Base-by-base conservation (phyloP, 768 basidiomycete species). In the Sporobolomyces pararoseus region DNA sequence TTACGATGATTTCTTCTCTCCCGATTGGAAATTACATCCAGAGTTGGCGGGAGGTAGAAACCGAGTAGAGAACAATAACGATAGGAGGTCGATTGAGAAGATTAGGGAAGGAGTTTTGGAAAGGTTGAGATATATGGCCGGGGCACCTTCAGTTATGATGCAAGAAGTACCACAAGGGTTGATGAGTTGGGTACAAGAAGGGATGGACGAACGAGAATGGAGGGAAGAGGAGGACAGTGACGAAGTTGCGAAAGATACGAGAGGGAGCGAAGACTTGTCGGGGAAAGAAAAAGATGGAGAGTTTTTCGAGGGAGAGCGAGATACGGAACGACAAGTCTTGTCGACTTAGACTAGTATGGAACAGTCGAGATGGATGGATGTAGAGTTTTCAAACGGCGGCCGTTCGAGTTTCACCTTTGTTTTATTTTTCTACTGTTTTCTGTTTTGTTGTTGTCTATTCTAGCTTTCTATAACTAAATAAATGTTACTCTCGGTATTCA, bases 91-190 rank as follows among this genome's bases (percentile, higher is more conserved):
- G 4, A 80, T 99, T 35, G 91, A 96, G 78, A 86, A 88, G 53
- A 94, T 98, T 74, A 87, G 89, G n/a, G 83, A 89, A 66, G 87
- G 84, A 70, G 88, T 94, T 53, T 85, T 88, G 32, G 91, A 88
- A 76, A 93, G 95, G 79, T 81, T 99, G 51, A 84, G 95, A 35
- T 97, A 92, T 79, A 82, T 98, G 19, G 89, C 93, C 70, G 93
- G 94, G 37, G 96, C 95, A 49, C 95, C 95, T n/a, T 92, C 90
- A 77, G 91, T 98, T 14, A 87, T 87, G 73, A 89, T 98, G 90
- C 90, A 92, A 76, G 92, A 97, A 80, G 90, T 98, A 32, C 95
- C 96, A 5, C 94, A 94, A 0, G 89, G 94, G 75, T 81, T 99
- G 21, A 88, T 87, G 71, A 88, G 86, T 1, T 84, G 90, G 76